Conservation (phyloP, 2,329 filamentous ascomycete genomes). For the Stylonectria norvegica region DNA sequence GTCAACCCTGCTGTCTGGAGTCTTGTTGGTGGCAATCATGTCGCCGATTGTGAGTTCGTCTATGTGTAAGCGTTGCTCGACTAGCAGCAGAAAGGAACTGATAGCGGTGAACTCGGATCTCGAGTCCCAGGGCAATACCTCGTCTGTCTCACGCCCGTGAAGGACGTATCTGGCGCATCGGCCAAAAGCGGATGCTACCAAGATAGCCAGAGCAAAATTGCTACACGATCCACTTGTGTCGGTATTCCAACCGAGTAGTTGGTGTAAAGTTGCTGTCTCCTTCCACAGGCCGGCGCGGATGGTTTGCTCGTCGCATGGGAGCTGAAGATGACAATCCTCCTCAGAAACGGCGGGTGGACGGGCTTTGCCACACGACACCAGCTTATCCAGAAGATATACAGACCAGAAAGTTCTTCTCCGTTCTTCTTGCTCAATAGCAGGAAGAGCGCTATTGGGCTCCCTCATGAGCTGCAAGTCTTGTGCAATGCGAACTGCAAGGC, state of each 20-base stretch:
- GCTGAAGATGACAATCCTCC: constrained; percentile 29
- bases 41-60: neutral
- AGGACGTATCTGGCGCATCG: constrained; percentile 11
- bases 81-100: constrained; percentile 8
- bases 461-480: constrained; percentile 34
- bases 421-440: constrained; percentile 29
- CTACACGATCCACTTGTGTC: constrained; percentile 1
- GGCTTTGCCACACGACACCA: constrained; percentile 34
- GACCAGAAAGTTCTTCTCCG: constrained; percentile 37
- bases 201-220: constrained; percentile 6
- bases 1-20: neutral
- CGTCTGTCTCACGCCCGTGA: constrained; percentile 1
- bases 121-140: constrained; percentile 10
- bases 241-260: constrained; percentile 11
- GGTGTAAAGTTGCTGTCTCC: constrained; percentile 8
- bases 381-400: constrained; percentile 35
- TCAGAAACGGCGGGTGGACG: constrained; percentile 34
- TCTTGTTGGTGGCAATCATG: neutral
- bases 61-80: constrained; percentile 6
- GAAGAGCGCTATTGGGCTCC: constrained; percentile 24
- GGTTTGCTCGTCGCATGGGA: constrained; percentile 25
- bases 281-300: constrained; percentile 3
- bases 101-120: constrained; percentile 12
- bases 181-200: constrained; percentile 9
- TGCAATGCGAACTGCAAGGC: constrained; percentile 31